Evolutionary conservation across 106 monocot species (phyloP), one percentile per base, ranked within the genome.

Genomic region (Xerophyta viscosa): DNA sequence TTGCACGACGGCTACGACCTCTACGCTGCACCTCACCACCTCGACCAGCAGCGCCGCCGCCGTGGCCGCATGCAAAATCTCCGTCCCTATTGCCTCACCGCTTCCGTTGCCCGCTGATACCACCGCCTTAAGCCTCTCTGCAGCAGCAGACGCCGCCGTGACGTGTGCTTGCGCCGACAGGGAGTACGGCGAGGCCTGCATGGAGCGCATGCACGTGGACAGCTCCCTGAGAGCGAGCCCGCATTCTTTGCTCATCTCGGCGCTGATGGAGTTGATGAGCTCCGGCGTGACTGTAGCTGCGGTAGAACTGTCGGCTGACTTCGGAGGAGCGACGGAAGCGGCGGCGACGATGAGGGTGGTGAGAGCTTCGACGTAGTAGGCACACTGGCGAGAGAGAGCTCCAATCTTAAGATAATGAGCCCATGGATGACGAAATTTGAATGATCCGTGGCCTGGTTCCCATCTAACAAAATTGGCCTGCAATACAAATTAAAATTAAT

Each of bases 381-480:
- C 82, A 8, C 71, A 82, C 9, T 63, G 71, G 10, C 82, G 82
- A 14, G 33, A 52, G 23, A 57, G 14, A 20, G 65, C 56, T 59
- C 82, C 82, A 30, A 88, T 57, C 37, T 66, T 72, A 14, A 56
- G 75, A 58, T 88, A 88, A 25, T 79, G 88, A 8, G 53, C 63
- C 88, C 82, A 82, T 2, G 78, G 82, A 51, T 82, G 75, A 0
- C 62, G 53, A 31, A 76, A 88, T 7, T 61, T 25, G 52, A 82
- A 87, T 4, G 54, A 41, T 8, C 82, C 72, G 31, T 88, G 87
- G 2, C 67, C 21, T 0, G 87, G 87, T 41, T 88, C 87, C 82
- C 87, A 88, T 33, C 69, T 69, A 15, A 81, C 87, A 29, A 87
- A 69, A 49, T 82, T 82, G 2, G 68, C 66, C 81, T 87, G 55